phyloP scores from a whole-genome alignment of 2,329 filamentous ascomycete genomes.

The Saccharata proteae region DNA sequence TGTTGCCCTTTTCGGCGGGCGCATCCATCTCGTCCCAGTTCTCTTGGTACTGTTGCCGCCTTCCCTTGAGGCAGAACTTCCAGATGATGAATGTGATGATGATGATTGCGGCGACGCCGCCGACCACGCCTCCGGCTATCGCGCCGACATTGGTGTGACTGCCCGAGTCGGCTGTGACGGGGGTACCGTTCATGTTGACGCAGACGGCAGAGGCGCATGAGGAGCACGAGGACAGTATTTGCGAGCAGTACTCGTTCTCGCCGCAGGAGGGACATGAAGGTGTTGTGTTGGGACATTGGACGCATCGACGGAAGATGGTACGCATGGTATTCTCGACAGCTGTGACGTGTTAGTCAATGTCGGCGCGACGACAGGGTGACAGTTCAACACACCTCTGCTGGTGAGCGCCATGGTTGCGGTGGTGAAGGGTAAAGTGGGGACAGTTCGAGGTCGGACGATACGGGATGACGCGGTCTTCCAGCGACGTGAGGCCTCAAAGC shows the following conservation, averaged over 20 bases:
- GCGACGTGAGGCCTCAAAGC: too few relatives aligned
- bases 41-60: conserved; percentile 50
- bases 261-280: conserved; percentile 51
- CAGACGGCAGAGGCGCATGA: conserved; percentile 48
- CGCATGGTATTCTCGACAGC: conserved; percentile 26
- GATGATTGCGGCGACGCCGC: conserved; percentile 66
- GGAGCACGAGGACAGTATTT: conserved; percentile 47
- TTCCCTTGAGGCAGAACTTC: conserved; percentile 75
- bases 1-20: conserved; percentile 44
- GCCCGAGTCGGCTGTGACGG: conserved; percentile 18
- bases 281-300: conserved; percentile 38
- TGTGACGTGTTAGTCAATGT: conserved; percentile 11
- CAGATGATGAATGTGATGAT: conserved; percentile 69
- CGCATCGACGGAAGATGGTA: conserved; percentile 45
- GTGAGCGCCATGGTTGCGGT: too few relatives aligned
- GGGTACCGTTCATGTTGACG: conserved; percentile 27
- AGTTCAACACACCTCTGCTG: not conserved
- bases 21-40: conserved; percentile 45
- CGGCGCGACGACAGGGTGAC: not conserved
- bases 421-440: too few relatives aligned
- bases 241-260: conserved; percentile 44
- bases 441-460: too few relatives aligned
- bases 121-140: conserved; percentile 85
- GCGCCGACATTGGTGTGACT: conserved; percentile 59
- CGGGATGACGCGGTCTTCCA: too few relatives aligned